Base-by-base conservation (phyloP, 2,329 filamentous ascomycete species). In the Sclerotinia sclerotiorum region DNA sequence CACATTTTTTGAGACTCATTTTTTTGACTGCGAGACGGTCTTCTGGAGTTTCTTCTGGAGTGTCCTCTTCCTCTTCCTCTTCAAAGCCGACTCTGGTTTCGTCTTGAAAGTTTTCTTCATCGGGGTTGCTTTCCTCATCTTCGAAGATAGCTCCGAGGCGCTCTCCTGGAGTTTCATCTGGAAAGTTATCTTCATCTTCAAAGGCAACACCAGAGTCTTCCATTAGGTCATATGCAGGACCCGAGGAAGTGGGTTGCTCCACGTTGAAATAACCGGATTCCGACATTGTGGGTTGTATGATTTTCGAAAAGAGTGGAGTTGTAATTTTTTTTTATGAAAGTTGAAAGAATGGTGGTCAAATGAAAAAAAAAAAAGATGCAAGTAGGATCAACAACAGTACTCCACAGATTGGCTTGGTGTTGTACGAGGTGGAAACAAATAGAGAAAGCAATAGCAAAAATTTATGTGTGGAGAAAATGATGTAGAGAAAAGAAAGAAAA, bases 191-290 rank as follows among this genome's bases (percentile, higher is more conserved):
- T 52, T 42, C 39, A 13, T 67, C 65, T 17, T 67, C 65, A 39
- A 67, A 67, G 17, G 21, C 56, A 11, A 62, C 65, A 17, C 56
- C 65, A 29, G 65, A 67, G 42, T 67, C 65, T 13, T 67, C 56
- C 27, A 62, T 48, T 6, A 51, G 42, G n/a, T 67, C 58, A 62
- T 35, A 39, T 49, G 48, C 44, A 21, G 44, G 44, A 35, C 44
- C 58, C 19, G 58, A 62, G 3, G 44, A 35, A 21, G 58, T 49
- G 21, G 58, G 29, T 49, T 62, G 29, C 11, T 19, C 44, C 19
- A 62, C 39, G 29, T 51, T 62, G n/a, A 62, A 62, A 62, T 62
- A 62, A 19, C 60, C 60, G 29, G 60, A 51, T 62, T 51, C 60
- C 27, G 65, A 46, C 65, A 67, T 67, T 24, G n/a, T 52, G 32